Conservation (phyloP, 2,329 filamentous ascomycete genomes). For the Fusarium sp. region DNA sequence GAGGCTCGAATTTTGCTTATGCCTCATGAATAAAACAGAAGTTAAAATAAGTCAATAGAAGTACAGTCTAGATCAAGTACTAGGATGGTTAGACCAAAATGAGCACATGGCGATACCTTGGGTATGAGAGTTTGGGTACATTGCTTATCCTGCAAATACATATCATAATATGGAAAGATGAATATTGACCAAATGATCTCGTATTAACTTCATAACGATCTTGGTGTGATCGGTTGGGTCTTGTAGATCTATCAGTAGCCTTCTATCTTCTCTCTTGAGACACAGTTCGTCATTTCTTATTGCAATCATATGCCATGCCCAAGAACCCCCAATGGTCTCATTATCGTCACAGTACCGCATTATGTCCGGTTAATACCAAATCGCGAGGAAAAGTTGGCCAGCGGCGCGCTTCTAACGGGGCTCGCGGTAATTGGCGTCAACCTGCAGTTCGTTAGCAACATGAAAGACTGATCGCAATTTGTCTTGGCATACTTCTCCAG, state of each 20-base stretch:
- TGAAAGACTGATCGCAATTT: not conserved
- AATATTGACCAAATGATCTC: not conserved
- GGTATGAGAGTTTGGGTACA: not conserved
- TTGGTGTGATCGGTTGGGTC: not conserved
- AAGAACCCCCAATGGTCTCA: not conserved
- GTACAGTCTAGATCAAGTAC: not conserved
- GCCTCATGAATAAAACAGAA: constrained; percentile 53
- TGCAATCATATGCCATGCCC: too few relatives aligned
- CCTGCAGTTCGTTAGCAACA: constrained; percentile 51
- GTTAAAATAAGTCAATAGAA: not conserved
- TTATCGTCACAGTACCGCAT: constrained; percentile 3
- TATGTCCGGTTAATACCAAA: constrained; percentile 67
- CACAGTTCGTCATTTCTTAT: not conserved
- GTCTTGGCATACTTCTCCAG: constrained; percentile 81
- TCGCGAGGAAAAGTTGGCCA: constrained; percentile 76
- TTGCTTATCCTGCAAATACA: not conserved
- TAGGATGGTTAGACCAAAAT: not conserved
- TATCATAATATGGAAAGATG: not conserved
- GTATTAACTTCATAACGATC: not conserved
- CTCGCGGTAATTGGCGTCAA: constrained; percentile 70
- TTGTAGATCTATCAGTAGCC: not conserved
- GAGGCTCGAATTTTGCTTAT: constrained; percentile 69
- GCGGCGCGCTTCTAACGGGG: constrained; percentile 67
- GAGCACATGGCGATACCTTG: not conserved
- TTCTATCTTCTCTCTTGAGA: not conserved